Evolutionary conservation across 345 rosid species (phyloP).

Genomic region (Melaleuca alternifolia): DNA sequence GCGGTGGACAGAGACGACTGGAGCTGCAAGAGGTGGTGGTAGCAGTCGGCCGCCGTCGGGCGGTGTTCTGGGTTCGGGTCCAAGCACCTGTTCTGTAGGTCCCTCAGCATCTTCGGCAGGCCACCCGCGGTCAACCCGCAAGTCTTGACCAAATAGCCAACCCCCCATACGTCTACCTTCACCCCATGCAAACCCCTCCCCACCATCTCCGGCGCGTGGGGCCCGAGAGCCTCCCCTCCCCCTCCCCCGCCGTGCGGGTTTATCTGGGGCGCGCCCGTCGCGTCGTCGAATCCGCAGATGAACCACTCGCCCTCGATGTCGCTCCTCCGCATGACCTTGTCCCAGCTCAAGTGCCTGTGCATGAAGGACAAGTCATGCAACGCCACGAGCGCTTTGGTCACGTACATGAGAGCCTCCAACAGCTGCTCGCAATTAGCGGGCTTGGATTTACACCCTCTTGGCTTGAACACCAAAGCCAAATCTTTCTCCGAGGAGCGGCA

Average conservation of each 20-base stretch:
- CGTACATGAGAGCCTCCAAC: conserved; percentile 71
- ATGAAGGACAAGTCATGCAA: conserved; percentile 88
- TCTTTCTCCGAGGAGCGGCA: conserved; percentile 45
- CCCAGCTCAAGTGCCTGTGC: conserved; percentile 93
- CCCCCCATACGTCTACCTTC: conserved; percentile 96
- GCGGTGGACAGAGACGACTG: conserved; percentile 57
- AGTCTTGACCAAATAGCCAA: conserved; percentile 70
- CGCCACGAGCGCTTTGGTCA: conserved; percentile 81
- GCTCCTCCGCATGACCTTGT: conserved; percentile 52
- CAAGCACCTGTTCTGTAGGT: conserved; percentile 73
- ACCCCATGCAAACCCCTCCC: conserved; percentile 85
- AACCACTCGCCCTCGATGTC: conserved; percentile 68
- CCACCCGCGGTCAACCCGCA: conserved; percentile 38
- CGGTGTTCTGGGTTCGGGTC: conserved; percentile 87
- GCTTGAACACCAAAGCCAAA: conserved; percentile 55
- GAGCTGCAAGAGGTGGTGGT: conserved; percentile 78
- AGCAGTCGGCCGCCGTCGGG: conserved; percentile 96
- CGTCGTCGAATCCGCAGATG: conserved; percentile 73
- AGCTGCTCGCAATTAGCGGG: conserved; percentile 63
- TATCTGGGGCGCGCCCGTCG: conserved; percentile 72
- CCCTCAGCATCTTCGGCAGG: conserved; percentile 68
- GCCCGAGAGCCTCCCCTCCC: conserved; percentile 33
- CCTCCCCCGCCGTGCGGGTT: conserved; percentile 32
- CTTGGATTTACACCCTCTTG: conserved; percentile 55
- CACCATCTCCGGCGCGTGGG: conserved; percentile 93